phyloP scores from a whole-genome alignment of 768 basidiomycete genomes.

The Psilocybe cyanescens region DNA sequence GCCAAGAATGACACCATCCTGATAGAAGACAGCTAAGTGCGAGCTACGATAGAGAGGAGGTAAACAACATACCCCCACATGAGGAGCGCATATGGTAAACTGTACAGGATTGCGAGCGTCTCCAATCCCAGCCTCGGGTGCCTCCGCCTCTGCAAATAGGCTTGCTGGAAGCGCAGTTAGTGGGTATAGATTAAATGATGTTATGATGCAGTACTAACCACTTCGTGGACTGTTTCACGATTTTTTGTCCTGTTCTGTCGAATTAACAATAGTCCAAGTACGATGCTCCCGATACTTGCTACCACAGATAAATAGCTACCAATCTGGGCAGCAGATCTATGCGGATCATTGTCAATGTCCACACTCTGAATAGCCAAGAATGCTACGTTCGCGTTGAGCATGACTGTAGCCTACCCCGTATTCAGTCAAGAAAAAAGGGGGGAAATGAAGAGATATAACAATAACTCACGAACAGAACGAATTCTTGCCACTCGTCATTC shows the following conservation, averaged over 20 bases:
- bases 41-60: background rate
- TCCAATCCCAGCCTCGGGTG: slow-evolving; percentile 35
- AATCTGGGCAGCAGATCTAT: slow-evolving; percentile 48
- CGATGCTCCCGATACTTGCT: slow-evolving; percentile 50
- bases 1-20: slow-evolving; percentile 26
- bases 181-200: slow-evolving; percentile 10
- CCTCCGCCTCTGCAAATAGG: slow-evolving; percentile 23
- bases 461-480: slow-evolving; percentile 52
- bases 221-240: slow-evolving; percentile 36
- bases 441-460: background rate
- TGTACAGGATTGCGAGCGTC: slow-evolving; percentile 31
- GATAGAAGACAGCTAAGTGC: background rate
- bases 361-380: slow-evolving; percentile 58
- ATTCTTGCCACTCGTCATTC: slow-evolving; percentile 53
- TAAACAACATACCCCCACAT: slow-evolving; percentile 34
- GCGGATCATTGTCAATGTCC: slow-evolving; percentile 25
- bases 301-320: slow-evolving; percentile 53
- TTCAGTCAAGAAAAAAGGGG: background rate
- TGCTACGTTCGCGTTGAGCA: slow-evolving; percentile 61
- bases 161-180: slow-evolving; percentile 22
- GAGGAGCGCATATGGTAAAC: slow-evolving; percentile 32
- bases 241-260: slow-evolving; percentile 45
- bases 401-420: slow-evolving; percentile 50
- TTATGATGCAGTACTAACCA: slow-evolving; percentile 31
- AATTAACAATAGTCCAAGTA: slow-evolving; percentile 49